A percentile compares a stretch with the other conserved stretches of the same genome.
These are phyloP conservation scores for Cicer judaicum DNA, from an alignment of 306 rosid genomes.

Conservation along the genomic window DNA sequence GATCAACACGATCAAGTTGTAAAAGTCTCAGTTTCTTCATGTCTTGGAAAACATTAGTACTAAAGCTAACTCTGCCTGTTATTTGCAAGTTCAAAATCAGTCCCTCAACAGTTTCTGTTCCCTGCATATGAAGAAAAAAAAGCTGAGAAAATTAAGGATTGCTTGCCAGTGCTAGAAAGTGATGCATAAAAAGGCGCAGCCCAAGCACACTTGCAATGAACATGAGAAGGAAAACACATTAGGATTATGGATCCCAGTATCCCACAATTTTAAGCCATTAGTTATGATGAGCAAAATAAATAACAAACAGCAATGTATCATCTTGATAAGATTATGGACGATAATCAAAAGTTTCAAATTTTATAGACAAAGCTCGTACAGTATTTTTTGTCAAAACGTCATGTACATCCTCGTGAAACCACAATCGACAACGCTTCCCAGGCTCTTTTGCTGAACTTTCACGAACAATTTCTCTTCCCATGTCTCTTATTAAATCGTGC, in stretches of 20 bases:
- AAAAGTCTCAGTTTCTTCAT: constrained; percentile 58
- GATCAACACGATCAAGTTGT: constrained; percentile 37
- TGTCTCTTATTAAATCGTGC: constrained; percentile 47
- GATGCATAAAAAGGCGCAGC: neutral
- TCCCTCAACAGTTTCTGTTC: constrained; percentile 35
- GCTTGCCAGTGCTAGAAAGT: neutral
- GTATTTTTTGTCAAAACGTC: constrained; percentile 30
- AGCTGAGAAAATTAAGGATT: neutral
- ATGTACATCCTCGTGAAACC: constrained; percentile 28
- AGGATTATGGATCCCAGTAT: neutral
- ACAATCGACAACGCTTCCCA: constrained; percentile 38
- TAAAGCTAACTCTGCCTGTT: neutral
- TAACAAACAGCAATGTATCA: constrained; percentile 6
- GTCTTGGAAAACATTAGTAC: constrained; percentile 41
- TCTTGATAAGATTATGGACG: neutral
- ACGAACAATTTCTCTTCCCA: constrained; percentile 51
- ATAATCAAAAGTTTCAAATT: neutral
- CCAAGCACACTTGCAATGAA: neutral
- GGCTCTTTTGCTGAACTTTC: constrained; percentile 13
- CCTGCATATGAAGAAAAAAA: constrained; percentile 30
- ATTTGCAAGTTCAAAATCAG: constrained; percentile 25
- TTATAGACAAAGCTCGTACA: neutral
- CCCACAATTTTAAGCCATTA: neutral
- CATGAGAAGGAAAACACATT: neutral
- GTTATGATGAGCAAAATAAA: neutral